Base-by-base conservation (phyloP, 2,329 filamentous ascomycete genomes). In the Trichoderma atrobrunneum region DNA sequence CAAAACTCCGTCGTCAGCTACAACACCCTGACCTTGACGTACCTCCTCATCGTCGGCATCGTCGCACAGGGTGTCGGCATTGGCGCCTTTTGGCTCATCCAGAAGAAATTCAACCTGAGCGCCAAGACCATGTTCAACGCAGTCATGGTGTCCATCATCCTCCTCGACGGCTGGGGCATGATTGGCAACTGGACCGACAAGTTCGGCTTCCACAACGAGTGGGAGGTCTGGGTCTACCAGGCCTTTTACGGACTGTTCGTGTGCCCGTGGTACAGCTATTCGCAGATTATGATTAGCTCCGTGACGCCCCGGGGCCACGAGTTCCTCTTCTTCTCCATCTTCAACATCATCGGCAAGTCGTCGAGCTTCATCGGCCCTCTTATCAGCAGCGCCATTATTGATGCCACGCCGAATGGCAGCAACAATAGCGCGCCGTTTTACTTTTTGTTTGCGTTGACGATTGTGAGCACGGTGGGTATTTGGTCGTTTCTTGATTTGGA, bases 101-200 rank as follows among this genome's bases (percentile, higher is more conserved):
- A 92, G 77, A 86, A 87, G 73, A 84, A 84, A n/a, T 90, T 85
- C 77, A 79, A 84, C 2, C 82, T 92, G 5, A 84, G 85, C 57
- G 90, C 89, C 1, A 92, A 92, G 79, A 87, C 86, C 18, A 92
- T 92, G 90, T 91, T 92, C 82, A 90, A 90, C 76, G 82, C 84
- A 10, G 85, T 92, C 71, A 89, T 89, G 74, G 79, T 91, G 3
- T 85, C 83, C 43, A 91, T 92, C 73, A 84, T 91, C 16, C 74
- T 92, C 0, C 85, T 92, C 0, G 87, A 88, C 54, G 80, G 78
- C 32, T 85, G 83, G 84, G 84, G 84, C 56, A 83, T 85, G 83
- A 77, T 85, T 5, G 84, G 84, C 3, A 85, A 84, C 75, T 85
- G 83, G 84, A 85, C 83, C 1, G 74, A 81, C 63, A 78, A 77